A percentile compares a stretch with the other conserved stretches of the same genome.
Conservation (phyloP, 257 asterid genomes). For the Salvia miltiorrhiza region DNA sequence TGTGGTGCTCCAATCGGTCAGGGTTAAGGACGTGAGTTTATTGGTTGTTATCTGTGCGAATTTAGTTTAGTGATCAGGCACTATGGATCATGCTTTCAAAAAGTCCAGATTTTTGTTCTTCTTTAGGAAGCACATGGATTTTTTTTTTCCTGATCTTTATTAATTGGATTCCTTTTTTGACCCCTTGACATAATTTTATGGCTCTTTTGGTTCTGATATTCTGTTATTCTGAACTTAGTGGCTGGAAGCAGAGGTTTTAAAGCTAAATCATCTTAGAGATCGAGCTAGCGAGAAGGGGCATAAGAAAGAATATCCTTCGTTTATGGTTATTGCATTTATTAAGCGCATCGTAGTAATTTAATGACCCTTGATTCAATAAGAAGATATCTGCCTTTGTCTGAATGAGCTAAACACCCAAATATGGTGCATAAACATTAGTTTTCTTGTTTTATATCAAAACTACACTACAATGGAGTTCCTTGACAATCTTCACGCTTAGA, state of each 20-base stretch:
- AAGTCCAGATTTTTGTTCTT: too few relatives aligned
- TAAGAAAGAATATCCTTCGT: conserved; percentile 62
- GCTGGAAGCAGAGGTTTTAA: conserved; percentile 50
- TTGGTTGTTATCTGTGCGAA: conserved; percentile 13
- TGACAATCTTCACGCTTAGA: conserved; percentile 71
- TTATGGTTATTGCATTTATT: conserved; percentile 1
- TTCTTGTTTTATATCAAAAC: neutral
- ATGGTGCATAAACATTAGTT: neutral
- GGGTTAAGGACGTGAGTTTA: conserved; percentile 61
- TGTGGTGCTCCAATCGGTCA: conserved; percentile 56
- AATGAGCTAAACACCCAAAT: conserved; percentile 3
- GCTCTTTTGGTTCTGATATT: conserved; percentile 22
- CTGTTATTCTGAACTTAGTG: conserved; percentile 31
- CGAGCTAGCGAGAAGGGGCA: conserved; percentile 66
- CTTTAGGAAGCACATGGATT: neutral
- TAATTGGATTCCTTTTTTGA: neutral
- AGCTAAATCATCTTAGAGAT: conserved; percentile 55
- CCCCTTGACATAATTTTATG: neutral
- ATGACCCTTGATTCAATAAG: neutral
- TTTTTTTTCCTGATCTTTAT: neutral
- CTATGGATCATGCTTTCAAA: neutral
- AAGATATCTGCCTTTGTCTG: neutral
- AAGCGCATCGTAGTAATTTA: neutral
- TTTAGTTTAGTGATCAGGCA: neutral
- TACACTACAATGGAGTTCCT: conserved; percentile 42